Evolutionary conservation across 1,139 yeast genomes (phyloP), one percentile per base, ranked within the genome.

Genomic region (Lodderomyces pseudojiufengensis): DNA sequence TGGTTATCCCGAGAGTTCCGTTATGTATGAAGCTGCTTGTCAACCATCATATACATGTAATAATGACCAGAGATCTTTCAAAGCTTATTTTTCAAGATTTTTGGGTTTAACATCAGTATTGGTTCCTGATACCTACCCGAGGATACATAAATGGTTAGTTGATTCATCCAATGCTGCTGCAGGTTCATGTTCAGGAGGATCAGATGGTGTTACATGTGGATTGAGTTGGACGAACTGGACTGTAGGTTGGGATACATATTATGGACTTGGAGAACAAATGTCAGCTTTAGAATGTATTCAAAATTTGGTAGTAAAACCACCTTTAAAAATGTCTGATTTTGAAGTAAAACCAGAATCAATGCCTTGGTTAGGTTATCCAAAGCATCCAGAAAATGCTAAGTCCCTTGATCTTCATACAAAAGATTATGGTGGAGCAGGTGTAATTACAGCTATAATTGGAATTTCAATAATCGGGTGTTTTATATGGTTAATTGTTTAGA

Each of bases 231-330:
- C 75, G 29, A 53, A 61, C 22, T 66, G 61, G 32, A 44, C 54
- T 2, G 32, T 24, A 23, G 43, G 44, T 8, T 90, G 88, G 84
- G 97, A 90, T 59, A 82, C 80, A 3, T 56, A 50, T 33, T 88
- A 76, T 49, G 97, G 97, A n/a, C 70, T 90, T 27, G 97, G 97
- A 45, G 97, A 90, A 60, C 96, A 90, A 59, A 85, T 90, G 84
- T 61, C 79, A 33, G 95, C 97, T 0, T 65, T 88, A 40, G 97
- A 88, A 55, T 78, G 77, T 4, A 73, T 88, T 53, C 84, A 80
- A 47, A 80, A n/a, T n/a, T n/a, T n/a, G n/a, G n/a, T n/a, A n/a
- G n/a, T n/a, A n/a, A n/a, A n/a, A n/a, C n/a, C n/a, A n/a, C n/a
- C n/a, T n/a, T n/a, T n/a, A n/a, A n/a, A n/a, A n/a, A n/a, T n/a